Evolutionary conservation across 1,139 yeast genomes (phyloP), one percentile per base, ranked within the genome.

Genomic region (Debaryomyces udenii): DNA sequence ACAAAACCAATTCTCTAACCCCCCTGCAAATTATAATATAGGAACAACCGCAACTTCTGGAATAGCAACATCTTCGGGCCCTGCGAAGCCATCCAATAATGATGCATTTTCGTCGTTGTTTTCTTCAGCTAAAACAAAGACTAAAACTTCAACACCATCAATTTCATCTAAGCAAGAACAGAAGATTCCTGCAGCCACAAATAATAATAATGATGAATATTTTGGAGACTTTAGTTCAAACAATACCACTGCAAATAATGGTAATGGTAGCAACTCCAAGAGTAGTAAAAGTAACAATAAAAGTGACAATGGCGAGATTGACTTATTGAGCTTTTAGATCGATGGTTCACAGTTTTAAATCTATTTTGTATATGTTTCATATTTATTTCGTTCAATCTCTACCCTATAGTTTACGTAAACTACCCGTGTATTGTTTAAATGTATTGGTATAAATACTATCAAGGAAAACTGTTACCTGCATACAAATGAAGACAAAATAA

Each of bases 31-130:
- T 40, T 52, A 37, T 42, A 39, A 26, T 26, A 34, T 35, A 14
- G 38, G 24, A 18, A 16, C 45, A 16, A 31, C 33, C 33, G 41
- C 54, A 20, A 38, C 24, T 22, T 17, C 35, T 10, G 22, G 22
- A 7, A 23, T 37, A n/a, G 29, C 57, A 3, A n/a, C 58, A 4
- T 50, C 65, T 4, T 49, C 69, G 4, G 64, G 69, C 3, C 62
- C 71, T 6, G 55, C 74, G 20, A 66, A 66, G 47, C 57, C 66
- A 24, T 49, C 56, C 36, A 75, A 74, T 48, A 74, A 68, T 47
- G 96, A 88, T 62, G 94, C 94, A 1, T 90, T 90, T 62, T 86
- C 95, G 27, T 83, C 89, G 14, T 71, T 90, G 51, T 87, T 93
- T 70, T 73, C 83, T 13, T 66, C 83, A 14, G 95, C 96, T 7